Percentiles rank a stretch among this genome's conserved stretches.
These are phyloP conservation scores for Phytopythium helicoides DNA, from an alignment of 352 stramenopile species.

Conservation along the genomic window DNA sequence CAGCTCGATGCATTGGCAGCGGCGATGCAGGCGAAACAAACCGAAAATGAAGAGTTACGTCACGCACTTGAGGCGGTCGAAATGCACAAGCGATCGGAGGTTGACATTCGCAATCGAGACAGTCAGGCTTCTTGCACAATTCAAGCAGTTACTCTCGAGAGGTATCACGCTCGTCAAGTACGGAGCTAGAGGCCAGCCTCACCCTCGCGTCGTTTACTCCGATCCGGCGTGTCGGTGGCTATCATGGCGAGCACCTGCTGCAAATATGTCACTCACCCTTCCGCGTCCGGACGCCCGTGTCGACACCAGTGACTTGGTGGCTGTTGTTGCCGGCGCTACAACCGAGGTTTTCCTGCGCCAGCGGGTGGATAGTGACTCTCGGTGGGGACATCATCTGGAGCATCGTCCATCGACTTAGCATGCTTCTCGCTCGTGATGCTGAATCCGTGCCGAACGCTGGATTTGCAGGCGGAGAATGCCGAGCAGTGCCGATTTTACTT, in stretches of 20 bases:
- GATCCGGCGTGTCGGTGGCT: slow-evolving; percentile 56
- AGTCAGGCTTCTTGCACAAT: slow-evolving; percentile 42
- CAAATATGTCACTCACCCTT: slow-evolving; percentile 20
- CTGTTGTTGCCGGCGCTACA: slow-evolving; percentile 40
- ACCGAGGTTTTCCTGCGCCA: slow-evolving; percentile 49
- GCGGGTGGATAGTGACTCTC: slow-evolving; percentile 16
- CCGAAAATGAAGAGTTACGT: slow-evolving; percentile 27
- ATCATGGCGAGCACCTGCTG: slow-evolving; percentile 46
- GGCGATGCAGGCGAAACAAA: slow-evolving; percentile 19
- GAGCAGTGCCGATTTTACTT: slow-evolving; percentile 45
- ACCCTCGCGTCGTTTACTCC: slow-evolving; percentile 51
- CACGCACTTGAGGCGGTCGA: slow-evolving; percentile 31
- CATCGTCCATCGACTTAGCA: slow-evolving; percentile 9
- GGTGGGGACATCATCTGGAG: not conserved
- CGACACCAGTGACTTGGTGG: slow-evolving; percentile 50
- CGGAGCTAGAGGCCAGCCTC: slow-evolving; percentile 38
- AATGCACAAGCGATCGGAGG: slow-evolving; percentile 16
- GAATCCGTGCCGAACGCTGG: slow-evolving; percentile 65
- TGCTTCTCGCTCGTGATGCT: slow-evolving; percentile 76
- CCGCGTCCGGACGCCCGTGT: slow-evolving; percentile 44
- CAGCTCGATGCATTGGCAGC: slow-evolving; percentile 18
- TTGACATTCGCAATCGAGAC: slow-evolving; percentile 32
- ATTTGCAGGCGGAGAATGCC: slow-evolving; percentile 54
- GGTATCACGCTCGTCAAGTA: slow-evolving; percentile 61
- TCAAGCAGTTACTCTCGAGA: slow-evolving; percentile 53